A percentile compares a stretch with the other conserved stretches of the same genome.
These are phyloP conservation scores for Stenogyne calaminthoides DNA, from an alignment of 305 asterid genomes.

Conservation along the genomic window DNA sequence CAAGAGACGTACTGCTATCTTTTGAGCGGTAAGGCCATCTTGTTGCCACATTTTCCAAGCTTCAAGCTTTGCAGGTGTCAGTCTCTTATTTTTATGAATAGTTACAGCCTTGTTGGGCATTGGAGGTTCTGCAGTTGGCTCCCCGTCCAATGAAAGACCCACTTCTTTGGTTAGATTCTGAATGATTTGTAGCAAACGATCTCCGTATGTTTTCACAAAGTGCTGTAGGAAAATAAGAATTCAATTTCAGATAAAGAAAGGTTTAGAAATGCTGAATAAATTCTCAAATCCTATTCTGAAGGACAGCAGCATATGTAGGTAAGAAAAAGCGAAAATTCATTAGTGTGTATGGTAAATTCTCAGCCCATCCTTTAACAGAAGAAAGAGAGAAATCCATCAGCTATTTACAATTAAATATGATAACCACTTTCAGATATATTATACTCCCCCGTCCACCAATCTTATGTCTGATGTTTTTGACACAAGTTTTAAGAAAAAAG, in stretches of 20 bases:
- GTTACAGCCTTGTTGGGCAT: slow-evolving; percentile 38
- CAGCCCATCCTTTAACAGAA: not conserved
- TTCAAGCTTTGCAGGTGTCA: slow-evolving; percentile 74
- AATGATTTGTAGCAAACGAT: slow-evolving; percentile 61
- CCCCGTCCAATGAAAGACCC: slow-evolving; percentile 66
- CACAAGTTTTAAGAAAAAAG: too few relatives aligned
- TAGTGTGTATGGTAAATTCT: not conserved
- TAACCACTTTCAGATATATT: not conserved
- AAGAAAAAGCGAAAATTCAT: not conserved
- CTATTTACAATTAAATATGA: not conserved
- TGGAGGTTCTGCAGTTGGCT: slow-evolving; percentile 47
- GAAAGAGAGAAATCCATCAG: not conserved
- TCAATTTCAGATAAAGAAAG: slow-evolving; percentile 32
- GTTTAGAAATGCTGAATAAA: slow-evolving; percentile 6
- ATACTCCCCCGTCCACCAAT: too few relatives aligned
- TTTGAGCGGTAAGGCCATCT: slow-evolving; percentile 58
- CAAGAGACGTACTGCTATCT: slow-evolving; percentile 70
- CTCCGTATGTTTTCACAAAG: slow-evolving; percentile 73
- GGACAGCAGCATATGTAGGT: not conserved
- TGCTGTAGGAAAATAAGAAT: slow-evolving; percentile 54
- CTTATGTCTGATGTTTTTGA: too few relatives aligned
- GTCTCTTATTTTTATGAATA: slow-evolving; percentile 40
- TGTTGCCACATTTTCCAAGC: slow-evolving; percentile 99
- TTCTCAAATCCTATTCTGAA: slow-evolving; percentile 4
- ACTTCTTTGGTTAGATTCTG: slow-evolving; percentile 55